phyloP scores from a whole-genome alignment of 345 rosid species.

The Eutrema heterophyllum region DNA sequence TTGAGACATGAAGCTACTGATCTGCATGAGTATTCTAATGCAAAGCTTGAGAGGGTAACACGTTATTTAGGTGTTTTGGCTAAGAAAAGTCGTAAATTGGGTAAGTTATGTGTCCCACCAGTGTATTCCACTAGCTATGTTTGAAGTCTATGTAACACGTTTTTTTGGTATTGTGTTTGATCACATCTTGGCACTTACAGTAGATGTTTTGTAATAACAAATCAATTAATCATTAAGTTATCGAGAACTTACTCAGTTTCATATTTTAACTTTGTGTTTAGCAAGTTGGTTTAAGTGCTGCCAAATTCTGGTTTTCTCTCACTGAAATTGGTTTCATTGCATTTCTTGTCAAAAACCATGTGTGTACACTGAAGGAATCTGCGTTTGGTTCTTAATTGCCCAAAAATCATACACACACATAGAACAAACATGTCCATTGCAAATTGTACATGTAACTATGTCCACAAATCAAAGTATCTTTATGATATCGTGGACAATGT shows the following conservation, averaged over 20 bases:
- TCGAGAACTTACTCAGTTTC: background rate
- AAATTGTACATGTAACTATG: too few relatives aligned
- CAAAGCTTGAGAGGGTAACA: slow-evolving; percentile 90
- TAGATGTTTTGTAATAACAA: slow-evolving; percentile 23
- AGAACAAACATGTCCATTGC: too few relatives aligned
- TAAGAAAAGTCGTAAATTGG: slow-evolving; percentile 71
- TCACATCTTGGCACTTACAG: background rate
- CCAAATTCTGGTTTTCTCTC: background rate
- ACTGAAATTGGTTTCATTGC: too few relatives aligned
- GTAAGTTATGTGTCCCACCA: slow-evolving; percentile 32
- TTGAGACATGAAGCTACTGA: slow-evolving; percentile 93
- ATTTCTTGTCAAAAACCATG: too few relatives aligned
- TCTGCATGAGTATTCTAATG: slow-evolving; percentile 87
- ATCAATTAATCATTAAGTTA: background rate
- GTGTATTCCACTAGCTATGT: background rate
- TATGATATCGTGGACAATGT: too few relatives aligned
- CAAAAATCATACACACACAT: too few relatives aligned
- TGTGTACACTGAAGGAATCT: too few relatives aligned
- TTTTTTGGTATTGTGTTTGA: background rate
- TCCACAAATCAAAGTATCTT: too few relatives aligned
- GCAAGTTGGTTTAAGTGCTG: background rate
- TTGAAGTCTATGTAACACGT: background rate
- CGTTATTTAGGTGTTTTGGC: slow-evolving; percentile 94
- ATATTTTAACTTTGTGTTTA: background rate
- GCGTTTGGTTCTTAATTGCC: too few relatives aligned